These are phyloP conservation scores for Gossypium bickii DNA, from an alignment of 345 rosid species.

Conservation along the genomic window DNA sequence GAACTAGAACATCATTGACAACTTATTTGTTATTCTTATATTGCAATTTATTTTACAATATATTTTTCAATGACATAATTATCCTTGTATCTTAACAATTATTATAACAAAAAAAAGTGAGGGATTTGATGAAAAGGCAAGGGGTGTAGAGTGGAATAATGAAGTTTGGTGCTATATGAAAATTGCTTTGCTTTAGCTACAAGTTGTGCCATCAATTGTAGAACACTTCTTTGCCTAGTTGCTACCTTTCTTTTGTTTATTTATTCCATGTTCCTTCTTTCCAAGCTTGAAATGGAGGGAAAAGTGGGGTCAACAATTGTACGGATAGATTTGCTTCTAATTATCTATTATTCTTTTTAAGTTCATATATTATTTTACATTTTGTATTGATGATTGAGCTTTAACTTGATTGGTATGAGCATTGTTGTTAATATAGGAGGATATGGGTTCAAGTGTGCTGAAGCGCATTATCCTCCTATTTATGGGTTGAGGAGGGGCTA, in stretches of 20 bases:
- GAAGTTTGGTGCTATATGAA: conserved; percentile 1
- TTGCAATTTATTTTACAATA: too few species aligned
- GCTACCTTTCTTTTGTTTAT: not conserved
- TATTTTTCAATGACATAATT: not conserved
- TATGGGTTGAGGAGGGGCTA: too few species aligned
- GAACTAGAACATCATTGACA: too few species aligned
- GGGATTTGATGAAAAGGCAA: not conserved
- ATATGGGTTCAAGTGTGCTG: too few species aligned
- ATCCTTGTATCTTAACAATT: conserved; percentile 1
- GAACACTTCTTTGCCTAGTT: conserved; percentile 8
- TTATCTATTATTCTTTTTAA: not conserved
- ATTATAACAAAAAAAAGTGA: not conserved
- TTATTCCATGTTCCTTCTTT: not conserved
- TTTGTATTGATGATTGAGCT: not conserved
- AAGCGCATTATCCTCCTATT: too few species aligned
- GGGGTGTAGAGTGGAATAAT: conserved; percentile 10
- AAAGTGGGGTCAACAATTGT: not conserved
- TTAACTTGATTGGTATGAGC: too few species aligned
- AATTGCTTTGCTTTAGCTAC: conserved; percentile 28
- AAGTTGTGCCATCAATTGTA: conserved; percentile 31
- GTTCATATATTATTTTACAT: too few species aligned
- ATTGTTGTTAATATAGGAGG: too few species aligned
- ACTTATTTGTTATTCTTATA: too few species aligned
- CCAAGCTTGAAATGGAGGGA: conserved; percentile 8
- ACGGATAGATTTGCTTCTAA: not conserved